phyloP scores from a whole-genome alignment of 2,329 filamentous ascomycete genomes.

The Dactylonectria macrodidyma region DNA sequence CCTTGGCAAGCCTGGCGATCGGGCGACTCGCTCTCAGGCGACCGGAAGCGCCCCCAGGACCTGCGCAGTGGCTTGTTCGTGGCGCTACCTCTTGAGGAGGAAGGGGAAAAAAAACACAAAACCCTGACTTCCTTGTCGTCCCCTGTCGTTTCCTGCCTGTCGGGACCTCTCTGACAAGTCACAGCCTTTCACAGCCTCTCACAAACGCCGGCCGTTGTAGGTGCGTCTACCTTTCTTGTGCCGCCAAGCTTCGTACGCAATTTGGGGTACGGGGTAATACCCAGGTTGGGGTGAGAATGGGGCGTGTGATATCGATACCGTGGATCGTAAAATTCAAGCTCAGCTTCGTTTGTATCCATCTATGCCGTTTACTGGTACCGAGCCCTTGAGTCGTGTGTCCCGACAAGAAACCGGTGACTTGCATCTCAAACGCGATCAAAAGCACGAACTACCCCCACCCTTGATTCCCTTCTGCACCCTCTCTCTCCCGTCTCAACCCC shows the following conservation, averaged over 20 bases:
- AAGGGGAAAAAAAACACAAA: no score
- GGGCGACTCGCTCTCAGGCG: slow-evolving; percentile 24
- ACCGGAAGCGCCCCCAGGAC: slow-evolving; percentile 18
- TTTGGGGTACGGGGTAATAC: no score
- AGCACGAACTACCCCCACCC: slow-evolving; percentile 1
- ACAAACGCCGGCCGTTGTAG: neutral
- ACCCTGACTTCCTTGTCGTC: neutral
- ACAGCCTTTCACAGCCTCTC: neutral
- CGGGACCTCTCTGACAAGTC: slow-evolving; percentile 2
- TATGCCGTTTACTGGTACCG: neutral
- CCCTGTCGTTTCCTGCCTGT: neutral
- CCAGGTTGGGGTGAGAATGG: neutral
- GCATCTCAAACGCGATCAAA: slow-evolving; percentile 9
- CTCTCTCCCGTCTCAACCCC: neutral
- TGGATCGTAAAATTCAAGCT: neutral
- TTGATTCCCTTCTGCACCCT: no score
- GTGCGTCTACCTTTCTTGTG: neutral
- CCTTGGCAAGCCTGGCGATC: neutral
- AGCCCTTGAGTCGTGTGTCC: neutral
- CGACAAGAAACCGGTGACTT: neutral
- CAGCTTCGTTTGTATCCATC: neutral
- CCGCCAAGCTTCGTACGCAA: neutral
- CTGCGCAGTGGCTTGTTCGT: slow-evolving; percentile 25
- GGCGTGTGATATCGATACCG: slow-evolving; percentile 1
- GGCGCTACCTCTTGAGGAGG: slow-evolving; percentile 14